phyloP scores from a whole-genome alignment of 495 filamentous ascomycete species.

The Tuber indicum region DNA sequence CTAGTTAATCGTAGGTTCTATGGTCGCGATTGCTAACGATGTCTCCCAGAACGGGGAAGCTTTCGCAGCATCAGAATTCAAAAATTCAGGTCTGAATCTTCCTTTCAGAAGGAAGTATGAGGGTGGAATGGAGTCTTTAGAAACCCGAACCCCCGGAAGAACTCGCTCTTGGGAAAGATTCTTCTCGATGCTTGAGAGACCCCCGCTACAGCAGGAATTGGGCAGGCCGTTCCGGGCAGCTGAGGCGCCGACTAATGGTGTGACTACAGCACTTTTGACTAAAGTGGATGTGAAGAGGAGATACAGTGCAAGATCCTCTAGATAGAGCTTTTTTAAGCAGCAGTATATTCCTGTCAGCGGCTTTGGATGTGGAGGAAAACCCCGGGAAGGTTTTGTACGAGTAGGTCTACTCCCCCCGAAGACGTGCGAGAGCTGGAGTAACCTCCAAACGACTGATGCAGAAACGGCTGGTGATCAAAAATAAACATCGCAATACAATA shows the following conservation, averaged over 20 bases:
- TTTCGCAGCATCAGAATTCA: background rate
- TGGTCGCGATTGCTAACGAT: background rate
- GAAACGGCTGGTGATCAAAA: background rate
- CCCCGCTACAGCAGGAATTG: background rate
- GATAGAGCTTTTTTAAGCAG: background rate
- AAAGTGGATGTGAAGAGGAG: background rate
- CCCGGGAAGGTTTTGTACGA: background rate
- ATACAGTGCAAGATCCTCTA: background rate
- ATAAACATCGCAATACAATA: background rate
- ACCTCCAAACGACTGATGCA: background rate
- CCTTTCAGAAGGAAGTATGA: background rate
- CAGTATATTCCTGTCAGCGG: background rate
- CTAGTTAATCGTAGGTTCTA: background rate
- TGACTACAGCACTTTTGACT: background rate
- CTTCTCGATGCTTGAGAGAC: background rate
- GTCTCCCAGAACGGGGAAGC: background rate
- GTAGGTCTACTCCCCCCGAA: too few relatives aligned
- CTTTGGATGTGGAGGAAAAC: too few relatives aligned
- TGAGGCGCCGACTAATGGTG: too few relatives aligned
- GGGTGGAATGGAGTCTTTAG: background rate
- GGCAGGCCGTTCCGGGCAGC: background rate
- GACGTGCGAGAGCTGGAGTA: background rate
- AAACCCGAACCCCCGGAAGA: background rate
- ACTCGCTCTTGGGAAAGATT: background rate
- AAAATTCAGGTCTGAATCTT: background rate